These are phyloP conservation scores for Nakaseomyces nivariensis DNA, from an alignment of 1,139 yeast species.

Conservation along the genomic window DNA sequence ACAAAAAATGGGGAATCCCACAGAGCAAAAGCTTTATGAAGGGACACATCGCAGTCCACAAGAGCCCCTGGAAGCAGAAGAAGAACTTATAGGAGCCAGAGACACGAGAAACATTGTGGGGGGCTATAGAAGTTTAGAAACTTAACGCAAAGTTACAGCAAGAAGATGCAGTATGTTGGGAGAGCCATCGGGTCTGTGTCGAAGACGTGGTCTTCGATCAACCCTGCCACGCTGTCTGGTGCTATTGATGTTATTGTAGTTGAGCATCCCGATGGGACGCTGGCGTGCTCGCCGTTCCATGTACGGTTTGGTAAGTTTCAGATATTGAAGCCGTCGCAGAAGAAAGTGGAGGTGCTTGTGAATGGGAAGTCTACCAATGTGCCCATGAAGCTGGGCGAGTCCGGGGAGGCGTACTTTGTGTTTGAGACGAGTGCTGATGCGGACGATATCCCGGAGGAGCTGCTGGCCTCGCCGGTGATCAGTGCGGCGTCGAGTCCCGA, in stretches of 20 bases:
- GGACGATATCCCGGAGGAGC: conserved; percentile 59
- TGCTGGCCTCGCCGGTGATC: conserved; percentile 84
- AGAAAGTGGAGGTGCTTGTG: conserved; percentile 80
- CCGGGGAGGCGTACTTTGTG: conserved; percentile 96
- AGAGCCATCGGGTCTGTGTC: conserved; percentile 91
- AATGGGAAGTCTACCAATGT: conserved; percentile 73
- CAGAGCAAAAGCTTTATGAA: no score
- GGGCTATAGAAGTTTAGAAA: no score
- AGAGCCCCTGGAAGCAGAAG: no score
- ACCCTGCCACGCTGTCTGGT: conserved; percentile 93
- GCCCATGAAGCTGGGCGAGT: conserved; percentile 95
- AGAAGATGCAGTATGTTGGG: conserved; percentile 98
- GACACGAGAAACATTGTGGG: no score
- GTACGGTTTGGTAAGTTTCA: conserved; percentile 92
- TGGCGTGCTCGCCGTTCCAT: conserved; percentile 94
- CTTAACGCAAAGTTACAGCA: no score
- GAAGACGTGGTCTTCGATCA: conserved; percentile 93
- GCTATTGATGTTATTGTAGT: conserved; percentile 95
- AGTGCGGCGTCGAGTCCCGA: conserved; percentile 71
- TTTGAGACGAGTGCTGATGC: conserved; percentile 62
- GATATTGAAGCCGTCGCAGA: conserved; percentile 88
- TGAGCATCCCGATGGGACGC: conserved; percentile 77
- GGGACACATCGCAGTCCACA: no score
- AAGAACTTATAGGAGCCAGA: no score
- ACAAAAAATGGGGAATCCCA: no score